These are phyloP conservation scores for Proteromonas lacertae DNA, from an alignment of 352 stramenopile genomes.

Conservation along the genomic window DNA sequence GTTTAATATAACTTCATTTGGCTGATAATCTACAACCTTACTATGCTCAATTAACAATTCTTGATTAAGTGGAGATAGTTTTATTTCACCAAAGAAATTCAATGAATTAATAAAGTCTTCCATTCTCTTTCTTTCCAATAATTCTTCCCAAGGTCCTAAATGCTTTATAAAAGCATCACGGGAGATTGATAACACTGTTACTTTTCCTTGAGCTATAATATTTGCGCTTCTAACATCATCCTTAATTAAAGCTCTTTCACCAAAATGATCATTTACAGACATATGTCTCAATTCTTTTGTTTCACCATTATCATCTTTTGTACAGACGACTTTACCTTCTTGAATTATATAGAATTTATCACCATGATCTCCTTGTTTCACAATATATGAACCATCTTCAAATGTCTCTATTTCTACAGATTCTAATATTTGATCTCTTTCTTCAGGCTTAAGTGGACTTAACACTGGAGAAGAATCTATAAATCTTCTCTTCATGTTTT, in stretches of 20 bases:
- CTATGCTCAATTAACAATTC: too few species aligned
- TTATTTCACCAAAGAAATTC: too few species aligned
- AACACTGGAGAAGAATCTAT: too few species aligned
- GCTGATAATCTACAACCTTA: too few species aligned
- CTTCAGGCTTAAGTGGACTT: too few species aligned
- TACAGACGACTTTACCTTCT: constrained; percentile 15
- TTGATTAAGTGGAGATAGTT: too few species aligned
- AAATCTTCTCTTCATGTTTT: too few species aligned
- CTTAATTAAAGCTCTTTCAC: constrained; percentile 5
- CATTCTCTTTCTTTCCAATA: too few species aligned
- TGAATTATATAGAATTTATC: constrained; percentile 27
- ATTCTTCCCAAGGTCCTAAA: constrained; percentile 13
- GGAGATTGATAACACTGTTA: neutral
- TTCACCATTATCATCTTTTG: constrained; percentile 5
- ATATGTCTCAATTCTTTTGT: constrained; percentile 11
- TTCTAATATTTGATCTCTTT: too few species aligned
- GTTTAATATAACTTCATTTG: too few species aligned
- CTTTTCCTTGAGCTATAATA: neutral
- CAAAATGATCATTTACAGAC: too few species aligned
- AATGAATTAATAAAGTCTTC: too few species aligned
- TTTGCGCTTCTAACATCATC: constrained; percentile 7
- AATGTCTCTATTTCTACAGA: constrained; percentile 15
- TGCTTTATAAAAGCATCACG: constrained; percentile 1
- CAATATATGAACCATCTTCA: constrained; percentile 19
- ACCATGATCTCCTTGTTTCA: constrained; percentile 21